These are phyloP conservation scores for Pseudogymnoascus verrucosus DNA, from an alignment of 2,329 filamentous ascomycete genomes.

Conservation along the genomic window DNA sequence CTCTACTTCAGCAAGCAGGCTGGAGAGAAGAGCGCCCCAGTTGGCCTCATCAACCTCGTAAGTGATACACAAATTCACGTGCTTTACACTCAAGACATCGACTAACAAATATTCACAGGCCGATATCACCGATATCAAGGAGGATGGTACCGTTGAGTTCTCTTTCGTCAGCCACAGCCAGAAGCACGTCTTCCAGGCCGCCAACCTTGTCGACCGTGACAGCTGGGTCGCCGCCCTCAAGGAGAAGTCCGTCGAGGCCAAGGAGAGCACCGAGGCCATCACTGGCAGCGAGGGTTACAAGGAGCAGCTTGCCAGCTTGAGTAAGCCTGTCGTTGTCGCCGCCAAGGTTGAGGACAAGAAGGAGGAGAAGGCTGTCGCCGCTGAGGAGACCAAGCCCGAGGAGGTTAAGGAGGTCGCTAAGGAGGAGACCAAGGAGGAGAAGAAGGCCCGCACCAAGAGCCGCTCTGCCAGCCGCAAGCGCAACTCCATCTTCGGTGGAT, in stretches of 20 bases:
- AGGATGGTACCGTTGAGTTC: conserved; percentile 77
- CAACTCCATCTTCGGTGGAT: conserved; percentile 52
- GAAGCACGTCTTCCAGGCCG: conserved; percentile 91
- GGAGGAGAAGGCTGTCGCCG: conserved; percentile 23
- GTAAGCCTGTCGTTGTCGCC: conserved; percentile 34
- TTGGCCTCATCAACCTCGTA: conserved; percentile 80
- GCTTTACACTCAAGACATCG: not conserved
- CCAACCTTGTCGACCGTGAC: conserved; percentile 68
- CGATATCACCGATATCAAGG: conserved; percentile 54
- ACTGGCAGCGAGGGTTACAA: conserved; percentile 82
- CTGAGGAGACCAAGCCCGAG: conserved; percentile 32
- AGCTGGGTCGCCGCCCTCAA: conserved; percentile 85
- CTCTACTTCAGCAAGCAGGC: conserved; percentile 75
- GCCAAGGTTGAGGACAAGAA: conserved; percentile 33
- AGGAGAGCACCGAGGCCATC: conserved; percentile 66
- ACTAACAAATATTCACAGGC: conserved; percentile 36
- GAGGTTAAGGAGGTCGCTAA: conserved; percentile 24
- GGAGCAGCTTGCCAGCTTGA: conserved; percentile 33
- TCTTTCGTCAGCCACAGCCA: conserved; percentile 75
- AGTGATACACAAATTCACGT: conserved; percentile 27
- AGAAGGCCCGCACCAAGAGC: conserved; percentile 53
- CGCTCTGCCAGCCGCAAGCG: conserved; percentile 60
- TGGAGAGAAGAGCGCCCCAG: conserved; percentile 71
- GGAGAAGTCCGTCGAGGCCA: conserved; percentile 75
- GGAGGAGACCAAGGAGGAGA: conserved; percentile 37